Evolutionary conservation across 2,329 filamentous ascomycete genomes (phyloP).

Genomic region (Ambrosiella beaveri): DNA sequence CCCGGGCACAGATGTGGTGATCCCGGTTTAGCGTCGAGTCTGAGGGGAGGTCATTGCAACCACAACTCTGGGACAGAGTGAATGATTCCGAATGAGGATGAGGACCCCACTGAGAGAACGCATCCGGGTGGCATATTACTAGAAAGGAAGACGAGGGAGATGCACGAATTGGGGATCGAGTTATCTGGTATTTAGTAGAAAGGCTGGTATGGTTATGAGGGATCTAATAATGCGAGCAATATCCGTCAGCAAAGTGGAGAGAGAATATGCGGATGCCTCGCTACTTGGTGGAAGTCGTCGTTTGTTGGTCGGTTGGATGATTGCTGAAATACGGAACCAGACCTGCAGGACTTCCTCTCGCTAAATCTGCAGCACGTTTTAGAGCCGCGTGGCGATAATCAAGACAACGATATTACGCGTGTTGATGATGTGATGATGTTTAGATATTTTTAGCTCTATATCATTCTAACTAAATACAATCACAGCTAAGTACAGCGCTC

Average conservation of each 20-base stretch:
- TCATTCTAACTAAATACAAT: no score
- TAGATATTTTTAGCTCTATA: no score
- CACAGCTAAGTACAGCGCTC: no score
- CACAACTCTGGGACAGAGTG: neutral
- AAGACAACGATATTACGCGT: neutral
- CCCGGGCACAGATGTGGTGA: neutral
- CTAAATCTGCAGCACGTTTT: neutral
- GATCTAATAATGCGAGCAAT: no score
- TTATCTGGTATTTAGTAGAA: no score
- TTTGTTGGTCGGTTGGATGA: neutral
- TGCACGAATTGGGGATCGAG: no score
- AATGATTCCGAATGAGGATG: neutral
- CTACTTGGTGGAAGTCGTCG: neutral
- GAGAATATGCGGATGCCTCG: no score
- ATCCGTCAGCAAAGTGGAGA: no score
- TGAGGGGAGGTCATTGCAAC: slow-evolving; percentile 5
- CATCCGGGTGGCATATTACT: no score
- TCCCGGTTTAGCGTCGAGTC: slow-evolving; percentile 7
- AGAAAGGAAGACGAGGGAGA: no score
- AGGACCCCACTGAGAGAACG: neutral
- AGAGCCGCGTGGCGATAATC: neutral
- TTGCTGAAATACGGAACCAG: neutral
- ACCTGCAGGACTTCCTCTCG: neutral
- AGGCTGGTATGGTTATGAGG: no score
- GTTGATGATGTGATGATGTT: no score